These are phyloP conservation scores for Colletotrichum melonis DNA, from an alignment of 2,329 filamentous ascomycete species.

Conservation along the genomic window DNA sequence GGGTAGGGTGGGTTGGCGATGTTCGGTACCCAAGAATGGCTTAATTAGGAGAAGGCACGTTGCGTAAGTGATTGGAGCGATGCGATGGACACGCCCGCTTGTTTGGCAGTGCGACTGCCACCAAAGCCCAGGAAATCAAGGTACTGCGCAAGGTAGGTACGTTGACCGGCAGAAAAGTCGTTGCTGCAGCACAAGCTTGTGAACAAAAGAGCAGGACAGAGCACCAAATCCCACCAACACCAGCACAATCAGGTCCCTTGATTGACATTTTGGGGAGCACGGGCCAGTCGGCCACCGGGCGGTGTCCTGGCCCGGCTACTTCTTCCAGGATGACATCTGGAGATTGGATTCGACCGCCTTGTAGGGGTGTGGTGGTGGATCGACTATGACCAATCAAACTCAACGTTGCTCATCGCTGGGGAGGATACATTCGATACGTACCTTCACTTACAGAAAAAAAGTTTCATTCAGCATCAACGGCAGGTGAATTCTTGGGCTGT, in stretches of 20 bases:
- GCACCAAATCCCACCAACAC: no score
- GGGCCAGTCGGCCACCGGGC: slow-evolving; percentile 1
- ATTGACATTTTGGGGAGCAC: slow-evolving; percentile 4
- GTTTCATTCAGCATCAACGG: slow-evolving; percentile 33
- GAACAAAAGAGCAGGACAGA: neutral
- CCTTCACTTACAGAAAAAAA: slow-evolving; percentile 36
- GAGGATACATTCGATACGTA: slow-evolving; percentile 19
- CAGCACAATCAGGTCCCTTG: slow-evolving; percentile 8
- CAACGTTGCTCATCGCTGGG: neutral
- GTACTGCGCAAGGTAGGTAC: neutral
- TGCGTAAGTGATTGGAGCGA: slow-evolving; percentile 33
- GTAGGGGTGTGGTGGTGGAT: neutral
- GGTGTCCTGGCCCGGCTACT: neutral
- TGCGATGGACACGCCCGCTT: slow-evolving; percentile 24
- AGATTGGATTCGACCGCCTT: slow-evolving; percentile 4
- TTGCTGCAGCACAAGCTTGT: slow-evolving; percentile 5
- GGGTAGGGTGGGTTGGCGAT: slow-evolving; percentile 26
- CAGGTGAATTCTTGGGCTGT: slow-evolving; percentile 9
- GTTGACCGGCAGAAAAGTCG: slow-evolving; percentile 14
- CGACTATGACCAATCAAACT: neutral
- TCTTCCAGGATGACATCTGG: neutral
- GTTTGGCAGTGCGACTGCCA: slow-evolving; percentile 12
- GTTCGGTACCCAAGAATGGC: slow-evolving; percentile 23
- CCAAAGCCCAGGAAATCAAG: neutral
- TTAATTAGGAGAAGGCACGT: slow-evolving; percentile 32